Conservation (phyloP, 306 rosid genomes). For the Styphnolobium japonicum region DNA sequence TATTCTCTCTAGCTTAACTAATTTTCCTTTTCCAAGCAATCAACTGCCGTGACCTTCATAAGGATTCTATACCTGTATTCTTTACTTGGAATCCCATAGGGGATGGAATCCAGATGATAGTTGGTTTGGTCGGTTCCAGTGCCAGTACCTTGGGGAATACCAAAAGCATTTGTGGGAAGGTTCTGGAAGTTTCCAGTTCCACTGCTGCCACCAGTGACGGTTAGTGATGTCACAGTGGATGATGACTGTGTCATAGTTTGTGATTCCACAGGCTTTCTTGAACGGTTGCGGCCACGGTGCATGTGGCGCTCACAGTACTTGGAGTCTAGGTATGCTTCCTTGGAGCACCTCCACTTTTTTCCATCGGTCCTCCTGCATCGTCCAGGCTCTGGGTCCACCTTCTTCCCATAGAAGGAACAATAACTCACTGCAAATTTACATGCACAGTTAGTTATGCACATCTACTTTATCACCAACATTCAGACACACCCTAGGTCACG, state of each 20-base stretch:
- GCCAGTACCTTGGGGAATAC: slow-evolving; percentile 28
- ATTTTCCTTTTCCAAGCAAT: neutral
- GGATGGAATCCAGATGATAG: slow-evolving; percentile 63
- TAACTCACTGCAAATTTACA: slow-evolving; percentile 60
- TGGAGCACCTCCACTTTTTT: slow-evolving; percentile 88
- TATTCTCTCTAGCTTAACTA: neutral
- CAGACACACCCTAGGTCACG: neutral
- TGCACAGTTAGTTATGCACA: slow-evolving; percentile 6
- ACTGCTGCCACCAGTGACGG: slow-evolving; percentile 40
- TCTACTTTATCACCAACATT: neutral
- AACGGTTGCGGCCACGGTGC: slow-evolving; percentile 97
- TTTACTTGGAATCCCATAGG: slow-evolving; percentile 72
- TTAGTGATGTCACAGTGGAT: slow-evolving; percentile 54
- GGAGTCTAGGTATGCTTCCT: slow-evolving; percentile 81
- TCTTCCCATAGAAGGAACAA: slow-evolving; percentile 79
- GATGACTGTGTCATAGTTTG: slow-evolving; percentile 58
- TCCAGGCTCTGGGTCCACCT: slow-evolving; percentile 91
- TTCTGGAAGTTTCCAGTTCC: slow-evolving; percentile 52
- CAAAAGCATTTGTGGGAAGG: slow-evolving; percentile 46
- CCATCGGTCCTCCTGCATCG: slow-evolving; percentile 88
- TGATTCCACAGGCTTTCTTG: slow-evolving; percentile 99
- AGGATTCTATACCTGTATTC: slow-evolving; percentile 55
- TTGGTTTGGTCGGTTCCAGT: slow-evolving; percentile 43
- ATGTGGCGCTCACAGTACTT: slow-evolving; percentile 91
- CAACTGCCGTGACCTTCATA: neutral